phyloP scores from a whole-genome alignment of 129 eudicot genomes.

The Pseudognaphalium luteoalbum region DNA sequence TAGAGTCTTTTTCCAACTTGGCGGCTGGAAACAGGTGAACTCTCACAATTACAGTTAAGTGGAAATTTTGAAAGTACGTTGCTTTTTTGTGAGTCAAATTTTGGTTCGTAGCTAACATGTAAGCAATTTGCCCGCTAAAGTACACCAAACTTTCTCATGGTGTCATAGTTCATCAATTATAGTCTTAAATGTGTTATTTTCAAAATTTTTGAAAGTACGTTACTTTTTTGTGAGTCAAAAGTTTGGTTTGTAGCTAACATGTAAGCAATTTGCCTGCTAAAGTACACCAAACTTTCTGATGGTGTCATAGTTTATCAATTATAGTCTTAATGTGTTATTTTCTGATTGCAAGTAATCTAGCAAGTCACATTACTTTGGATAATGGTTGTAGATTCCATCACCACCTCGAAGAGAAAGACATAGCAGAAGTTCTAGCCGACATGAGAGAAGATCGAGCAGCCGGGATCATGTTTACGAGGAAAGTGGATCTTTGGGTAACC shows the following conservation, averaged over 20 bases:
- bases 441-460: conserved; percentile 43
- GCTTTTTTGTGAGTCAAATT: not conserved
- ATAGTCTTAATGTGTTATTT: not conserved
- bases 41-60: no score
- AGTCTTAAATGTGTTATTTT: no score
- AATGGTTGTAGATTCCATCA: conserved; percentile 53
- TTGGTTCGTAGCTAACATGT: not conserved
- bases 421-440: conserved; percentile 23
- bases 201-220: not conserved
- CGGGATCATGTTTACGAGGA: conserved; percentile 33
- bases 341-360: not conserved
- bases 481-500: conserved; percentile 41
- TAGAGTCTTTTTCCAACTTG: not conserved
- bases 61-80: not conserved
- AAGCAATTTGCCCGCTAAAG: not conserved
- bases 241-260: not conserved
- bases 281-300: not conserved
- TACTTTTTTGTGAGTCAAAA: not conserved
- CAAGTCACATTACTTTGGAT: not conserved
- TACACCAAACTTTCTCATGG: not conserved
- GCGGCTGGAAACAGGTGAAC: not conserved
- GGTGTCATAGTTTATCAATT: not conserved
- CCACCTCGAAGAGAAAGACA: conserved; percentile 66
- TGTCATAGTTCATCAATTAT: no score
- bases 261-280: not conserved